Conservation (phyloP, 2,329 filamentous ascomycete species). For the Talaromyces verruculosus region DNA sequence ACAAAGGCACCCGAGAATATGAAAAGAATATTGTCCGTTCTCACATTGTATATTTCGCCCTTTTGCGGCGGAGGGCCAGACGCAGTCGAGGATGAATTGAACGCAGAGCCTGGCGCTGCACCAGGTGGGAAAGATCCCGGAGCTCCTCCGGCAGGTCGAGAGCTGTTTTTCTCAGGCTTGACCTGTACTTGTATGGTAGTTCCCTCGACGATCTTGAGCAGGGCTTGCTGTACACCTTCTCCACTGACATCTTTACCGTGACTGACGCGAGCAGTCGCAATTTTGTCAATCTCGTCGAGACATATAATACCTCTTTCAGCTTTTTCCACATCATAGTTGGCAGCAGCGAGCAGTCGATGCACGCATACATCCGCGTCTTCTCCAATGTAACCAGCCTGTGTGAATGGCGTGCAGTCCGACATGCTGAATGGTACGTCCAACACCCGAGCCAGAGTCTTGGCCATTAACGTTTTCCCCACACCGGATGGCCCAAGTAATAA, state of each 20-base stretch:
- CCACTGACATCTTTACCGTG: constrained; percentile 93
- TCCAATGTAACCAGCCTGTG: constrained; percentile 94
- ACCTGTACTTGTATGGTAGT: constrained; percentile 90
- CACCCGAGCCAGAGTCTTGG: constrained; percentile 81
- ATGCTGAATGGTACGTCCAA: constrained; percentile 96
- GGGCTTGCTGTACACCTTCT: constrained; percentile 92
- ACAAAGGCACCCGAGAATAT: constrained; percentile 96
- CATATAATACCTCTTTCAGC: constrained; percentile 93
- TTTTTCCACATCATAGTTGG: constrained; percentile 81
- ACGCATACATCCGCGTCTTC: constrained; percentile 97
- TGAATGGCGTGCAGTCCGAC: constrained; percentile 93
- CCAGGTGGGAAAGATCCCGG: constrained; percentile 24
- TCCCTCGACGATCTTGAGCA: constrained; percentile 94
- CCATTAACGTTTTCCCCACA: constrained; percentile 94
- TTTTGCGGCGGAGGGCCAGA: constrained; percentile 45
- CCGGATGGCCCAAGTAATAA: constrained; percentile 88
- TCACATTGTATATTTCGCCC: constrained; percentile 67
- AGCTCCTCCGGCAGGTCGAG: constrained; percentile 38
- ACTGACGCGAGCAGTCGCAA: constrained; percentile 80
- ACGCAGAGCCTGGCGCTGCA: constrained; percentile 12
- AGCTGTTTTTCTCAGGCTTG: constrained; percentile 57
- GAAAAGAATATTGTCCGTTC: constrained; percentile 95
- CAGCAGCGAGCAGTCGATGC: constrained; percentile 81
- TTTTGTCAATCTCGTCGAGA: constrained; percentile 96
- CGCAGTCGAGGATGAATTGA: constrained; percentile 29